Base-by-base conservation (phyloP, 1,139 yeast genomes). In the Yamadazyma membranifaciens region DNA sequence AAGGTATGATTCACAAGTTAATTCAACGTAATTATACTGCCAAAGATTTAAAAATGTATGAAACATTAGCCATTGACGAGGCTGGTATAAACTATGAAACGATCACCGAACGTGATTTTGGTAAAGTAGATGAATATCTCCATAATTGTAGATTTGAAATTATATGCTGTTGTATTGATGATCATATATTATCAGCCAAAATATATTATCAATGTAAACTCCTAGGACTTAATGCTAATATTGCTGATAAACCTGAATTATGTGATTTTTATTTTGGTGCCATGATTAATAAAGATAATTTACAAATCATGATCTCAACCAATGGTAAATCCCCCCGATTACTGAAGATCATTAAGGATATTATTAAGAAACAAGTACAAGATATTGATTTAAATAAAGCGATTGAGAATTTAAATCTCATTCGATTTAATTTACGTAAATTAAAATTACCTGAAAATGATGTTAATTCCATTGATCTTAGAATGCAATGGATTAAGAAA, bases 191-290 rank as follows among this genome's bases (percentile, higher is more conserved):
- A 35, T 80, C 87, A 41, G 63, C 78, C 24, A 63, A 67, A 48
- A 79, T 87, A 14, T 86, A 83, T 59, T 72, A 75, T 46, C 75
- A 73, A 47, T 79, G 87, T 52, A 81, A 82, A 46, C 54, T 59
- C 34, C 54, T 68, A 9, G 64, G 80, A 12, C 60, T 87, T 39
- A 87, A 87, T 13, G 89, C 85, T 28, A 87, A 87, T 57, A 83
- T 87, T 33, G 95, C 95, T 2, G 96, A 87, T 58, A 85, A 85
- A 47, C 95, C 95, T 2, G 76, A 78, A 12, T 65, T 81, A 46
- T 87, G 96, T 64, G 96, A 87, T 59, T 87, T 86, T 59, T 87
- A 86, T 63, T 87, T 87, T 60, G 95, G 95, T 1, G 79, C 91
- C 22, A 81, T 84, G 71, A 81, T 80, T 56, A 75, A 86, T 54